phyloP scores from a whole-genome alignment of 106 monocot genomes.

The Amphibolis antarctica region DNA sequence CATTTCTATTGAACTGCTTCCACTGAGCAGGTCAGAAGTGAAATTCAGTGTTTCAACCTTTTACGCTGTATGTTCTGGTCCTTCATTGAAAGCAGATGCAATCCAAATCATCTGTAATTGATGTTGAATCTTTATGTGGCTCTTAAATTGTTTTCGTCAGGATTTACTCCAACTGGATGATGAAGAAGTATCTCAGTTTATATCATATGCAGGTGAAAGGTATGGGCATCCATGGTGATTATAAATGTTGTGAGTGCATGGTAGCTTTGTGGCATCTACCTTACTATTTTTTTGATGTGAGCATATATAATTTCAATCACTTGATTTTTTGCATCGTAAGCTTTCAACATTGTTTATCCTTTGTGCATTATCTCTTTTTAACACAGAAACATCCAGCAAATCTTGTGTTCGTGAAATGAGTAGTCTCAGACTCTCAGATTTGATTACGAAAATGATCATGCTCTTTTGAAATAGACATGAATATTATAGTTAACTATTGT shows the following conservation, averaged over 20 bases:
- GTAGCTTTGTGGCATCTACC: not conserved
- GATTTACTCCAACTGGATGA: constrained; percentile 67
- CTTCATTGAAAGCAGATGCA: not conserved
- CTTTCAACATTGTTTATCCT: no score
- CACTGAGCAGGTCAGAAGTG: no score
- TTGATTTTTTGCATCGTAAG: no score
- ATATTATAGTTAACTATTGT: no score
- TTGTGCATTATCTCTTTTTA: no score
- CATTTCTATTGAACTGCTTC: no score
- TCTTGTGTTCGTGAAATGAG: no score
- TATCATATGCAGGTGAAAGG: constrained; percentile 67
- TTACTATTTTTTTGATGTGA: not conserved
- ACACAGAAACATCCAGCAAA: no score
- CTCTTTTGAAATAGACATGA: no score
- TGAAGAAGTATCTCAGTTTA: constrained; percentile 48
- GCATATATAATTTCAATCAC: no score
- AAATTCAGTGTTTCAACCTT: constrained; percentile 55
- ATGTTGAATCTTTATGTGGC: not conserved
- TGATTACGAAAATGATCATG: no score
- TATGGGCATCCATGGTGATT: constrained; percentile 12
- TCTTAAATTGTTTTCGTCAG: constrained; percentile 11
- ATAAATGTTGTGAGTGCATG: not conserved
- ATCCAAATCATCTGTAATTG: not conserved
- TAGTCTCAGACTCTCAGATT: no score
- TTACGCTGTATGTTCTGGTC: constrained; percentile 48